These are phyloP conservation scores for Wickerhamomyces subpelliculosus DNA, from an alignment of 805 yeast genomes.

Conservation along the genomic window DNA sequence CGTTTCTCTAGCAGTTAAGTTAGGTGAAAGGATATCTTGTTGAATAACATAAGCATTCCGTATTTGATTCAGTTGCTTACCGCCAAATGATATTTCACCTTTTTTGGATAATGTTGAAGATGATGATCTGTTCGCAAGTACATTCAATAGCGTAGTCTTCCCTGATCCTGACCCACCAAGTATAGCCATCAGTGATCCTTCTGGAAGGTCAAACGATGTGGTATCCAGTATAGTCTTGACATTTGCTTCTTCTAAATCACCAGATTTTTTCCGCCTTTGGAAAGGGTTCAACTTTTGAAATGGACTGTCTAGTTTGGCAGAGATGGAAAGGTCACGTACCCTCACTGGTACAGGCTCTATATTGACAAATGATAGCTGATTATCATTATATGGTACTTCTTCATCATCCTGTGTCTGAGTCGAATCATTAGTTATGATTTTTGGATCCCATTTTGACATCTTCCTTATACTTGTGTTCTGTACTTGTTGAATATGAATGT, in stretches of 20 bases:
- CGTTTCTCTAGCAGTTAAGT: slow-evolving; percentile 67
- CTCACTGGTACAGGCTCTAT: background rate
- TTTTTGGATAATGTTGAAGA: slow-evolving; percentile 28
- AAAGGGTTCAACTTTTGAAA: background rate
- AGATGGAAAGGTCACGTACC: background rate
- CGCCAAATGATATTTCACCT: slow-evolving; percentile 29
- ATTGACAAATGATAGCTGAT: background rate
- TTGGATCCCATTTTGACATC: background rate
- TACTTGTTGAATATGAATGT: too few relatives aligned
- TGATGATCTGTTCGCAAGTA: slow-evolving; percentile 45
- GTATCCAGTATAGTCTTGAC: slow-evolving; percentile 35
- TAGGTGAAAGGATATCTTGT: slow-evolving; percentile 65
- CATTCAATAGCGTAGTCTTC: slow-evolving; percentile 72
- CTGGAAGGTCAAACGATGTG: slow-evolving; percentile 51
- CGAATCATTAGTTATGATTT: background rate
- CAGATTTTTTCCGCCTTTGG: background rate
- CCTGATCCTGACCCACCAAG: slow-evolving; percentile 89
- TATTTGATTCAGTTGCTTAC: slow-evolving; percentile 22
- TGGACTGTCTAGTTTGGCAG: background rate
- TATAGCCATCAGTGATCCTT: slow-evolving; percentile 66
- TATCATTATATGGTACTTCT: background rate
- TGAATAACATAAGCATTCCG: slow-evolving; percentile 60
- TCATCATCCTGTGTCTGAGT: background rate
- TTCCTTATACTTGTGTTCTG: too few relatives aligned
- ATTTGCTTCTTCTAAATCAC: background rate